Conservation (phyloP, 495 filamentous ascomycete species). For the Entonaema liquescens region DNA sequence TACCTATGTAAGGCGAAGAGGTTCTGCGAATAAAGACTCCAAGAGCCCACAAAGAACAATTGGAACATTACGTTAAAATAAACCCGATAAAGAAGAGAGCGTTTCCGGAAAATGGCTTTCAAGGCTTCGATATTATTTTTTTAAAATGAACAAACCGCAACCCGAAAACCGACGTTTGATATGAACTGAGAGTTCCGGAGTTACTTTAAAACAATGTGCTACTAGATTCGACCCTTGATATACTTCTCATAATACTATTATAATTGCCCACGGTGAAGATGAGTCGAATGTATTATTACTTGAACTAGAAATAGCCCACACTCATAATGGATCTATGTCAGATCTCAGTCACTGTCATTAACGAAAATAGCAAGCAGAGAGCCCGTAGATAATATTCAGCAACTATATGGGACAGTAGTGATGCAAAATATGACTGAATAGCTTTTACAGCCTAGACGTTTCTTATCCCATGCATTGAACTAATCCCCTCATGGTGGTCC, state of each 20-base stretch:
- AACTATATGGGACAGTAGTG: too few relatives aligned
- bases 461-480: too few relatives aligned
- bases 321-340: not conserved
- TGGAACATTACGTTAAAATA: not conserved
- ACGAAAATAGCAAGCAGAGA: too few relatives aligned
- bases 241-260: not conserved
- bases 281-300: not conserved
- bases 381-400: too few relatives aligned
- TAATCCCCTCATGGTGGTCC: too few relatives aligned
- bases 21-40: not conserved
- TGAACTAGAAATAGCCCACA: not conserved
- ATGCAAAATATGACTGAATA: too few relatives aligned
- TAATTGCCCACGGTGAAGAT: not conserved
- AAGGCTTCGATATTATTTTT: not conserved
- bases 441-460: too few relatives aligned
- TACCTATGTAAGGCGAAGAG: not conserved
- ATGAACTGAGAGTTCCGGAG: not conserved
- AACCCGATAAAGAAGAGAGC: not conserved
- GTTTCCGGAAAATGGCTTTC: slow-evolving; percentile 5
- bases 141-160: not conserved
- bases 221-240: not conserved
- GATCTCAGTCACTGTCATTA: too few relatives aligned
- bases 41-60: not conserved
- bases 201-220: not conserved
- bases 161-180: not conserved